These are phyloP conservation scores for Calonectria pseudoturangicola DNA, from an alignment of 2,329 filamentous ascomycete species.

Conservation along the genomic window DNA sequence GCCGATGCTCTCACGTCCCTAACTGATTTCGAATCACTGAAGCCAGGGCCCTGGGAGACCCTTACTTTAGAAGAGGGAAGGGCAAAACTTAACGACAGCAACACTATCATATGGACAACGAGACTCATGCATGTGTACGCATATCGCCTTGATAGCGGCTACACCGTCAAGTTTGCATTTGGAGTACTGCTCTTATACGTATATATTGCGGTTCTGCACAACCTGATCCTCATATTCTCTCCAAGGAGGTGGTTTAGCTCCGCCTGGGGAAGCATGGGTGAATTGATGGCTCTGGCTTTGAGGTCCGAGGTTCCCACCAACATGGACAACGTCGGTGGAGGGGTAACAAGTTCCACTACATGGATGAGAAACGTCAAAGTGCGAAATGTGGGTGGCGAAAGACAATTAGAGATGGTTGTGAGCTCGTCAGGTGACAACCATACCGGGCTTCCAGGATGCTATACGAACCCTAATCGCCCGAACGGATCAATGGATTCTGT, in stretches of 20 bases:
- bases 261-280: background rate
- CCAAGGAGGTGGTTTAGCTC: background rate
- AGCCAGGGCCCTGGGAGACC: background rate
- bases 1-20: background rate
- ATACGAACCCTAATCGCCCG: no score
- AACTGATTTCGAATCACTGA: background rate
- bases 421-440: no score
- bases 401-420: constrained; percentile 1
- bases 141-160: background rate
- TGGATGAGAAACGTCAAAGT: background rate
- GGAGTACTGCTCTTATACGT: background rate
- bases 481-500: no score
- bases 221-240: background rate
- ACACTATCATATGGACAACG: background rate
- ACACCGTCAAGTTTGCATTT: background rate
- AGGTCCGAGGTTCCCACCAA: background rate
- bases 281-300: background rate
- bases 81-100: background rate
- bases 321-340: background rate
- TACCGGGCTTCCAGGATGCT: no score
- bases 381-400: background rate
- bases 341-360: background rate
- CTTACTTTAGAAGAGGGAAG: background rate
- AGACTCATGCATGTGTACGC: background rate
- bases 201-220: background rate